phyloP scores from a whole-genome alignment of 345 rosid species.

The Excoecaria agallocha region DNA sequence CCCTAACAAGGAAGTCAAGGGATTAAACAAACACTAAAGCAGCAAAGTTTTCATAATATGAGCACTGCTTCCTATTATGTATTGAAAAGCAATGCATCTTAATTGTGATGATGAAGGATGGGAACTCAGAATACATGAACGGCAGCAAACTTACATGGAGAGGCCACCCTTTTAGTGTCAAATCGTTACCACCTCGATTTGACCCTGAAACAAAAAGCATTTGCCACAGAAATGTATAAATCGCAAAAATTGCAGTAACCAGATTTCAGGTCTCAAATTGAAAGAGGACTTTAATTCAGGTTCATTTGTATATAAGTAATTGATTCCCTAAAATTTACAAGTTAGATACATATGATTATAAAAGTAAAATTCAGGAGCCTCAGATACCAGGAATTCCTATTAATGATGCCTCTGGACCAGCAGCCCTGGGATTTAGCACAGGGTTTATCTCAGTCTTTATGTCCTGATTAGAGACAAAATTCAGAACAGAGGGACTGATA shows the following conservation, averaged over 20 bases:
- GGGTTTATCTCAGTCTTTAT: conserved; percentile 87
- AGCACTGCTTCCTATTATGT: not conserved
- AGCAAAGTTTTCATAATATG: not conserved
- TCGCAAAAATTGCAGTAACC: conserved; percentile 3
- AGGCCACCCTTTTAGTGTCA: conserved; percentile 96
- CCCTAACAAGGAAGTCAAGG: conserved; percentile 44
- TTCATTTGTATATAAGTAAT: conserved; percentile 6
- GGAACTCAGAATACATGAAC: not conserved
- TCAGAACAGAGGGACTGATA: conserved; percentile 22
- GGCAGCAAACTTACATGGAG: conserved; percentile 60
- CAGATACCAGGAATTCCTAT: conserved; percentile 83
- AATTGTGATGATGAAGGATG: not conserved
- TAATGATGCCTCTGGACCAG: conserved; percentile 85
- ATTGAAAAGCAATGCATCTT: not conserved
- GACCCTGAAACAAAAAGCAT: conserved; percentile 52
- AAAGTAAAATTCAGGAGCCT: conserved; percentile 12
- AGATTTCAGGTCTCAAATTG: not conserved
- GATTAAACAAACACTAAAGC: conserved; percentile 10
- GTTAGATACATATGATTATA: conserved; percentile 10
- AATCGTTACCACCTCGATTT: conserved; percentile 79
- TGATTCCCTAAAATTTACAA: conserved; percentile 10
- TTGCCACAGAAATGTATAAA: conserved; percentile 12
- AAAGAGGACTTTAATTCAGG: not conserved
- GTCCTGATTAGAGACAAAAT: conserved; percentile 56
- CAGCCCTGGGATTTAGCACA: conserved; percentile 77